Evolutionary conservation across 1,284 basidiomycete genomes (phyloP), one percentile per base, ranked within the genome.

Genomic region (Ustilago lituana): DNA sequence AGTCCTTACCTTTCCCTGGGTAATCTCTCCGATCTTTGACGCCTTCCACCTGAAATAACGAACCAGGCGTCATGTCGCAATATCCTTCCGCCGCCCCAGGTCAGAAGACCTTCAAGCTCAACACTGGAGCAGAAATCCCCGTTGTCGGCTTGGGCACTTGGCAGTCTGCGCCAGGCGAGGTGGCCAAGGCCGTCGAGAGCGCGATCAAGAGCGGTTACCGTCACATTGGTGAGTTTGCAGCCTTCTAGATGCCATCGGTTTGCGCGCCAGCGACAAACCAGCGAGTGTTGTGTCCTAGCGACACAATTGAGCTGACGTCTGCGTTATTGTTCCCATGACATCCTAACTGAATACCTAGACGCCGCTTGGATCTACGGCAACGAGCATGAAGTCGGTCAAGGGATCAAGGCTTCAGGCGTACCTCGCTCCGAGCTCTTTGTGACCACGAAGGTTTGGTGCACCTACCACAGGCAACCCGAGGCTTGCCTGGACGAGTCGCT

Each of bases 321-420:
- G n/a, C n/a, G n/a, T n/a, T n/a, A n/a, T n/a, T n/a, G n/a, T n/a
- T n/a, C n/a, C n/a, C n/a, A n/a, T n/a, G n/a, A n/a, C n/a, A n/a
- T n/a, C n/a, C n/a, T n/a, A n/a, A n/a, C n/a, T n/a, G n/a, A n/a
- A n/a, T n/a, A n/a, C n/a, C n/a, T n/a, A 44, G 68, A 73, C 26
- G 56, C 54, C 15, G 65, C 69, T 19, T 72, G 64, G 33, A 22
- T 73, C 23, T 77, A 82, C 60, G 76, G 83, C 38, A 94, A 94
- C 82, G 92, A 94, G 83, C 89, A 88, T 74, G 90, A 92, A 81
- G 91, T 92, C 19, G 92, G 91, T 8, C 74, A 89, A 45, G 93
- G 92, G 26, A 88, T 94, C 80, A 83, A 85, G 33, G 87, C 86
- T 24, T 89, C 89, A 52, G 92, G 85, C 14, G 83, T 94, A 17